Conservation (phyloP, 192 early-diverging fungal species). For the Funneliformis geosporum region DNA sequence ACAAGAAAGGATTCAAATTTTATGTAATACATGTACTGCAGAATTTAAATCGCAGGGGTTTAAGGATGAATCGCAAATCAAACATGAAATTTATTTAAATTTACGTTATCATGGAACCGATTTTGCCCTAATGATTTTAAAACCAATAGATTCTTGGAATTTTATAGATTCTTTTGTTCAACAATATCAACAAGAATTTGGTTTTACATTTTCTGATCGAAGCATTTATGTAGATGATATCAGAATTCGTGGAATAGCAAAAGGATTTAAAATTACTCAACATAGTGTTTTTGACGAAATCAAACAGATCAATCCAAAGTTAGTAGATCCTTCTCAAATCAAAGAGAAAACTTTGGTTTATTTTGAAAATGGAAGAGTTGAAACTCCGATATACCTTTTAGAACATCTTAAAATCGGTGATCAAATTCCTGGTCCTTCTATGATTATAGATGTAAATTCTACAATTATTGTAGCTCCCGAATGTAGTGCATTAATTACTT, state of each 20-base stretch:
- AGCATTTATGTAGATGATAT: slow-evolving; percentile 88
- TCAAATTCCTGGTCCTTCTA: slow-evolving; percentile 76
- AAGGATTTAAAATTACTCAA: slow-evolving; percentile 35
- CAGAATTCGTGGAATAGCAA: slow-evolving; percentile 85
- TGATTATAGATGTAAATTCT: slow-evolving; percentile 89
- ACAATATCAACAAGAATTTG: slow-evolving; percentile 91
- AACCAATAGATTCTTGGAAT: slow-evolving; percentile 64
- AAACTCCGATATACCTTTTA: slow-evolving; percentile 75
- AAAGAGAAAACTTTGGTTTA: slow-evolving; percentile 64
- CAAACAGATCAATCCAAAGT: slow-evolving; percentile 25
- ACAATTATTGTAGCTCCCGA: slow-evolving; percentile 85
- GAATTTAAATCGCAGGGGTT: slow-evolving; percentile 78
- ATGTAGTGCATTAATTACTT: slow-evolving; percentile 77
- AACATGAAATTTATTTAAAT: slow-evolving; percentile 75
- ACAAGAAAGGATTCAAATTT: slow-evolving; percentile 49
- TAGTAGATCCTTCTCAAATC: slow-evolving; percentile 35
- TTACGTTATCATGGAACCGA: slow-evolving; percentile 94
- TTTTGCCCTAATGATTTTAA: slow-evolving; percentile 84
- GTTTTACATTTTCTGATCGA: slow-evolving; percentile 85
- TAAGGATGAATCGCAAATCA: slow-evolving; percentile 44
- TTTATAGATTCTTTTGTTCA: slow-evolving; percentile 68
- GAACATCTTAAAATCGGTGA: slow-evolving; percentile 64
- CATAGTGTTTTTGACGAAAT: slow-evolving; percentile 50
- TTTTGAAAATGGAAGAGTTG: slow-evolving; percentile 70
- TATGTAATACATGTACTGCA: slow-evolving; percentile 48